phyloP scores from a whole-genome alignment of 2,329 filamentous ascomycete species.

The Lachnellula suecica region DNA sequence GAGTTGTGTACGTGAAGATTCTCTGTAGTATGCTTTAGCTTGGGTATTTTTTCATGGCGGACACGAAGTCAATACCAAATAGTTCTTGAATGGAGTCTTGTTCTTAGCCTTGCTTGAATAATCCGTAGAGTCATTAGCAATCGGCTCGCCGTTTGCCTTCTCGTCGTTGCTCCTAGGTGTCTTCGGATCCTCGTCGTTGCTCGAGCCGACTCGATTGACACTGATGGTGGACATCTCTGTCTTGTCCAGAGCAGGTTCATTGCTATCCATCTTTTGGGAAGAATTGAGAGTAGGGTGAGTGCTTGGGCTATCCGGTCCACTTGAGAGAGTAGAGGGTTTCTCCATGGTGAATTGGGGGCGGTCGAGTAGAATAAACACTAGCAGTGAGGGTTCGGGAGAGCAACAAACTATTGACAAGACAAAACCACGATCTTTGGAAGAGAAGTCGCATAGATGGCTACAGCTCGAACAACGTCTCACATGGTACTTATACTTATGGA shows the following conservation, averaged over 20 bases:
- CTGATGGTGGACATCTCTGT: neutral
- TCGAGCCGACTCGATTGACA: neutral
- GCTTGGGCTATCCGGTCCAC: neutral
- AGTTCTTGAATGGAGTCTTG: constrained; percentile 23
- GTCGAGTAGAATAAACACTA: too few relatives aligned
- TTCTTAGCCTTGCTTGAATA: constrained; percentile 27
- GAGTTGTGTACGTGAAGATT: constrained; percentile 28
- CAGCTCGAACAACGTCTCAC: too few relatives aligned
- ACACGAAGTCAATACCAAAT: constrained; percentile 14
- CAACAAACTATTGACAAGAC: too few relatives aligned
- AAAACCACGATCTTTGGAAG: too few relatives aligned
- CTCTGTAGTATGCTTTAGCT: constrained; percentile 16
- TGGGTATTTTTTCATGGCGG: too few relatives aligned
- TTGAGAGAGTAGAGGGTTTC: too few relatives aligned
- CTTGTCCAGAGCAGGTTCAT: neutral
- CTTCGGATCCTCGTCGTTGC: neutral
- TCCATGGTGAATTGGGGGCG: too few relatives aligned
- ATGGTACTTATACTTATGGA: too few relatives aligned
- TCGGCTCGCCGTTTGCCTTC: constrained; percentile 1
- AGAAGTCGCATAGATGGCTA: too few relatives aligned
- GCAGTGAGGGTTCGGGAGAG: too few relatives aligned
- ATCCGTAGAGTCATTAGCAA: constrained; percentile 13
- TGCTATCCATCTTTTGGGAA: neutral
- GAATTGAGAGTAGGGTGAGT: neutral
- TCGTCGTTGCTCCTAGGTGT: neutral